Percentiles rank a stretch among this genome's conserved stretches.
These are phyloP conservation scores for Coniophora puteana DNA, from an alignment of 1,284 basidiomycete species.

Conservation along the genomic window DNA sequence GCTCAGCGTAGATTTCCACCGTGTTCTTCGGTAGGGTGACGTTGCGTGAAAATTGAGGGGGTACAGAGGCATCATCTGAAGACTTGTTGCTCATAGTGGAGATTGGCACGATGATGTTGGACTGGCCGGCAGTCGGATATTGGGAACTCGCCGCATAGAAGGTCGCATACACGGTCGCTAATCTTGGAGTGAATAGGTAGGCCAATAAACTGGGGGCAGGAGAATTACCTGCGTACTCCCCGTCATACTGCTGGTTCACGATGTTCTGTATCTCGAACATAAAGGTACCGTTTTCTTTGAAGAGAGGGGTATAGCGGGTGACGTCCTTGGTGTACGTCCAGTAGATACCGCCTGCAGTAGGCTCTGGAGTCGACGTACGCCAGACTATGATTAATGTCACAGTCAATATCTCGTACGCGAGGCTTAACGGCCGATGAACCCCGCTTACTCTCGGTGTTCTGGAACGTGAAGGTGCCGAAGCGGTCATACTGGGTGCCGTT, in stretches of 20 bases:
- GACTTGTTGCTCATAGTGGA: constrained; percentile 59
- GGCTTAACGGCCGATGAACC: not conserved
- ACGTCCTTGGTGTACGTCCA: constrained; percentile 80
- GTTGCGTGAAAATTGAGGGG: constrained; percentile 68
- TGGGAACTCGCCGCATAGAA: constrained; percentile 57
- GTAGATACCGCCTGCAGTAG: constrained; percentile 65
- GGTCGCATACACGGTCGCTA: constrained; percentile 66
- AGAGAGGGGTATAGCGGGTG: constrained; percentile 67
- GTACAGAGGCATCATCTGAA: constrained; percentile 66
- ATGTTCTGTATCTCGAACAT: constrained; percentile 73
- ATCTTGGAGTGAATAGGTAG: constrained; percentile 3
- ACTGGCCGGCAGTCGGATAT: constrained; percentile 56
- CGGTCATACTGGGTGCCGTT: constrained; percentile 79
- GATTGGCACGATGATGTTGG: constrained; percentile 66
- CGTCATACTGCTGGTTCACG: constrained; percentile 51
- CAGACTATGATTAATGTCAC: constrained; percentile 62
- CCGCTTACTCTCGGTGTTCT: constrained; percentile 69
- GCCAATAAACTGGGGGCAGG: no score
- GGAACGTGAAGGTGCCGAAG: constrained; percentile 68
- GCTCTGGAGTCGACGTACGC: constrained; percentile 79
- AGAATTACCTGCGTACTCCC: constrained; percentile 60
- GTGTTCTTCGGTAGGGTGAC: constrained; percentile 68
- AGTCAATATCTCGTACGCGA: no score
- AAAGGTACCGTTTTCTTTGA: constrained; percentile 61
- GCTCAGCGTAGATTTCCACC: constrained; percentile 65